These are phyloP conservation scores for Thielaviopsis cerberus DNA, from an alignment of 2,329 filamentous ascomycete species.

Conservation along the genomic window DNA sequence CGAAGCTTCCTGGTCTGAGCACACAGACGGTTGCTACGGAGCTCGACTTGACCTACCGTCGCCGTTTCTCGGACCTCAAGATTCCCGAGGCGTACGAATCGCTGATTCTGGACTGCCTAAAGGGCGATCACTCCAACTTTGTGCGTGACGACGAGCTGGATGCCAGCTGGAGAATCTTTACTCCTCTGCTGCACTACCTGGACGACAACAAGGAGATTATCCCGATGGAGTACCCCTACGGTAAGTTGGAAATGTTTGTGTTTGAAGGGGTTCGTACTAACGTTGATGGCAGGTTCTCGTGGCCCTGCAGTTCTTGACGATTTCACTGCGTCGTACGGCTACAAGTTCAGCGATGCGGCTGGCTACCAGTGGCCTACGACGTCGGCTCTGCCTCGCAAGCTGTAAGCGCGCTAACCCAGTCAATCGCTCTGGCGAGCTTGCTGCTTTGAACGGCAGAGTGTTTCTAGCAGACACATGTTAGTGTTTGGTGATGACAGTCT, in stretches of 20 bases:
- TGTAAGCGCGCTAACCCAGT: constrained; percentile 37
- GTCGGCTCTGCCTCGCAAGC: constrained; percentile 46
- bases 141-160: constrained; percentile 93
- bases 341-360: constrained; percentile 94
- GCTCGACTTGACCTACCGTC: constrained; percentile 91
- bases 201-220: constrained; percentile 99
- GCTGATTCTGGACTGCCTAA: constrained; percentile 87
- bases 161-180: constrained; percentile 96
- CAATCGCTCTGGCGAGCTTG: constrained; percentile 11
- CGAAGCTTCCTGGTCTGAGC: constrained; percentile 89
- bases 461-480: background rate
- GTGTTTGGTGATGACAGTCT: background rate
- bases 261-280: constrained; percentile 13
- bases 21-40: constrained; percentile 99
- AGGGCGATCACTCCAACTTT: constrained; percentile 99
- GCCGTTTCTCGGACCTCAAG: constrained; percentile 97
- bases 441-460: background rate
- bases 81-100: constrained; percentile 99
- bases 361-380: constrained; percentile 90
- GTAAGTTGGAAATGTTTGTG: constrained; percentile 33
- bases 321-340: constrained; percentile 94
- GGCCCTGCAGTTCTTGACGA: constrained; percentile 92
- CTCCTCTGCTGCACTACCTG: constrained; percentile 88
- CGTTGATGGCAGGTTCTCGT: constrained; percentile 55
- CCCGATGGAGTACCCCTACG: constrained; percentile 98